Conservation (phyloP, 2,329 filamentous ascomycete genomes). For the Talaromyces amestolkiae region DNA sequence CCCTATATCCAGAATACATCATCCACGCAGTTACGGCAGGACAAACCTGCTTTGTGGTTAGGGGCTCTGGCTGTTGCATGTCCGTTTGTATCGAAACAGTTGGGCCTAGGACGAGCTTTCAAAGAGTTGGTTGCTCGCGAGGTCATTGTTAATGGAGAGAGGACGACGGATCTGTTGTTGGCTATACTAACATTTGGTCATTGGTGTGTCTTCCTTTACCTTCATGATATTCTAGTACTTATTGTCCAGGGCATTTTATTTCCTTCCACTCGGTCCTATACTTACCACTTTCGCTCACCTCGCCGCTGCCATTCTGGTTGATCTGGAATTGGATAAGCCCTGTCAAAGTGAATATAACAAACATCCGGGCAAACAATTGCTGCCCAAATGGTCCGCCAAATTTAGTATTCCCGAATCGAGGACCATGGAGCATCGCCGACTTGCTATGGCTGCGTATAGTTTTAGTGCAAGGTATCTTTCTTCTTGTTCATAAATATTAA, state of each 20-base stretch:
- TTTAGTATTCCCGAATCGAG: conserved; percentile 16
- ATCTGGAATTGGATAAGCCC: conserved; percentile 24
- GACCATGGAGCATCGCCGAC: conserved; percentile 52
- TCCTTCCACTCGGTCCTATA: conserved; percentile 21
- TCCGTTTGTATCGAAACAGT: conserved; percentile 44
- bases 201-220: conserved; percentile 41
- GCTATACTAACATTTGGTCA: conserved; percentile 49
- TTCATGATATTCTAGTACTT: not conserved
- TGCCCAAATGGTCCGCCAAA: conserved; percentile 4
- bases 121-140: conserved; percentile 48
- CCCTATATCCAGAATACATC: conserved; percentile 41
- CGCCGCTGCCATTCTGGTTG: conserved; percentile 19
- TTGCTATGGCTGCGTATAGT: conserved; percentile 50
- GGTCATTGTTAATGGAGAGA: conserved; percentile 50
- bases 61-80: conserved; percentile 50
- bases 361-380: not conserved
- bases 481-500: conserved; percentile 19
- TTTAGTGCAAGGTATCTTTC: conserved; percentile 38
- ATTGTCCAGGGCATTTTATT: conserved; percentile 12
- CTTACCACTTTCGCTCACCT: conserved; percentile 22
- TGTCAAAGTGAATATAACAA: conserved; percentile 13
- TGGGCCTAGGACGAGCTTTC: conserved; percentile 41
- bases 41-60: conserved; percentile 52
- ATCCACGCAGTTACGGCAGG: conserved; percentile 35
- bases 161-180: conserved; percentile 53